These are phyloP conservation scores for Colletotrichum graminicola DNA, from an alignment of 2,329 filamentous ascomycete species.

Conservation along the genomic window DNA sequence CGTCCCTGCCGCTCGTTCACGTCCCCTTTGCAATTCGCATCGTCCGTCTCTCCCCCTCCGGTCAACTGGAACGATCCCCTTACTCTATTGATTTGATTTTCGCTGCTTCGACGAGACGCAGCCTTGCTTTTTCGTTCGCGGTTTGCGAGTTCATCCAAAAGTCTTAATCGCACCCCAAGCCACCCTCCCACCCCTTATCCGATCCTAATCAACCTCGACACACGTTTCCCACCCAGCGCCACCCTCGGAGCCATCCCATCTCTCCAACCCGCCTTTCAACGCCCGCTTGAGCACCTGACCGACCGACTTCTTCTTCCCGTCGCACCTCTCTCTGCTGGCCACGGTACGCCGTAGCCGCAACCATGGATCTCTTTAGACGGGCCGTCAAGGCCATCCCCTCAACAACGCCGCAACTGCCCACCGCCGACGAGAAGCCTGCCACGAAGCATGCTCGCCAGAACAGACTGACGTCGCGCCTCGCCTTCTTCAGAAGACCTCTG, in stretches of 20 bases:
- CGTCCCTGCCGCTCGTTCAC: conserved; percentile 43
- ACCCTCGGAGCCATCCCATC: conserved; percentile 31
- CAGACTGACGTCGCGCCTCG: conserved; percentile 66
- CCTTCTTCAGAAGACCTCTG: conserved; percentile 88
- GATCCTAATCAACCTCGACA: conserved; percentile 25
- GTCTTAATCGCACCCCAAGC: conserved; percentile 17
- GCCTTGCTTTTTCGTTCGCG: conserved; percentile 37
- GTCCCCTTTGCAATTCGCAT: conserved; percentile 36
- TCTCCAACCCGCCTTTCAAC: conserved; percentile 23
- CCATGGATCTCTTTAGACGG: conserved; percentile 71
- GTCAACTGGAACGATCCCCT: background rate
- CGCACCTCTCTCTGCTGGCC: conserved; percentile 18
- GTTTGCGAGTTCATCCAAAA: conserved; percentile 33
- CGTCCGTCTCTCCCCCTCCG: conserved; percentile 6
- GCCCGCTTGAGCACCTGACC: conserved; percentile 1
- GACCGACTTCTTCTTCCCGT: background rate
- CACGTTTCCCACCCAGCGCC: conserved; percentile 7
- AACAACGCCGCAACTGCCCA: conserved; percentile 60
- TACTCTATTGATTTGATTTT: background rate
- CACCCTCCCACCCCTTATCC: conserved; percentile 21
- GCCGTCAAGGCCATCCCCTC: conserved; percentile 63
- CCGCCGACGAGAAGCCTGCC: conserved; percentile 62
- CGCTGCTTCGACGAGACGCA: conserved; percentile 29
- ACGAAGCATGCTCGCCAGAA: conserved; percentile 53
- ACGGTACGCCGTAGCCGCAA: conserved; percentile 26